Percentiles rank a stretch among this genome's conserved stretches.
These are phyloP conservation scores for Aspergillus pseudoterreus DNA, from an alignment of 2,329 filamentous ascomycete genomes.

Conservation along the genomic window DNA sequence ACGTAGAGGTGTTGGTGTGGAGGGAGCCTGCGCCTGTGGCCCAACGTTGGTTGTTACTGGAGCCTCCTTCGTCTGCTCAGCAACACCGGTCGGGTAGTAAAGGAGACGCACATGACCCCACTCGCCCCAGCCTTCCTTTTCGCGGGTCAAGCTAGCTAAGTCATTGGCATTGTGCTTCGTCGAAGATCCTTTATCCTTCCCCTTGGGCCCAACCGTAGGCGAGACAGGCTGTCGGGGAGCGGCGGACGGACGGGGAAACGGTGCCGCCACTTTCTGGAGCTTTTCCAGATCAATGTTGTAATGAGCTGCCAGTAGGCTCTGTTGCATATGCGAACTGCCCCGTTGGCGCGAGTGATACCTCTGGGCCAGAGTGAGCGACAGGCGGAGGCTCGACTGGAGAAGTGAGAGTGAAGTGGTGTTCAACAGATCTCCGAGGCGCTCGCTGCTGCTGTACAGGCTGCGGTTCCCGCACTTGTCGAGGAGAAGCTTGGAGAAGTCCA, in stretches of 20 bases:
- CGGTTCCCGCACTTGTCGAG: conserved; percentile 95
- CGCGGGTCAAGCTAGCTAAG: conserved; percentile 68
- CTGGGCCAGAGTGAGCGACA: conserved; percentile 83
- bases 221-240: conserved; percentile 47
- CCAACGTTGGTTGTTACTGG: conserved; percentile 28
- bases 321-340: conserved; percentile 64
- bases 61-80: conserved; percentile 29
- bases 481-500: conserved; percentile 82
- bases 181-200: conserved; percentile 65
- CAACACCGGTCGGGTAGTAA: conserved; percentile 61
- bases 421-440: conserved; percentile 81
- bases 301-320: conserved; percentile 75
- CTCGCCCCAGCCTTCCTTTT: conserved; percentile 60
- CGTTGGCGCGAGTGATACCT: conserved; percentile 87
- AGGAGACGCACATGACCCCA: conserved; percentile 78
- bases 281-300: conserved; percentile 72
- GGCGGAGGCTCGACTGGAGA: conserved; percentile 71
- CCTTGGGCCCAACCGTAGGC: conserved; percentile 60
- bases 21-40: conserved; percentile 49
- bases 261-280: conserved; percentile 75
- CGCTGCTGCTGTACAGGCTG: conserved; percentile 92
- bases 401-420: conserved; percentile 81
- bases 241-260: conserved; percentile 71
- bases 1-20: conserved; percentile 72
- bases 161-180: conserved; percentile 73